Base-by-base conservation (phyloP, 768 basidiomycete species). In the Dioszegia crocea region DNA sequence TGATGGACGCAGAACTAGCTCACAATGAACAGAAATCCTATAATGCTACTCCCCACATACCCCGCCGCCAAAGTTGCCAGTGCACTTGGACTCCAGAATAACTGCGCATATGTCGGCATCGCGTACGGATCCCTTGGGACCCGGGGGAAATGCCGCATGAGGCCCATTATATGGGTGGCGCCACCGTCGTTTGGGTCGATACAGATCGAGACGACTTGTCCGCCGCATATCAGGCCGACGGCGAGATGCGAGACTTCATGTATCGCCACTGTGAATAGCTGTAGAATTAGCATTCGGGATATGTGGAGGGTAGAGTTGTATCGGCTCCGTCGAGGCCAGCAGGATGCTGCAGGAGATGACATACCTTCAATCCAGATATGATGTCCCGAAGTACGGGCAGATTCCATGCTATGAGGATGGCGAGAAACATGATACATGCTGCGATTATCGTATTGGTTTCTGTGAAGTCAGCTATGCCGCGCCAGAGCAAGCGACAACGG, bases 381-480 rank as follows among this genome's bases (percentile, higher is more conserved):
- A 69, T 29, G 49, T 76, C 75, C 46, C 75, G 30, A 29, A 76
- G 44, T 23, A 76, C 57, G 12, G 75, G 75, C 45, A 75, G 61
- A 60, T 75, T 73, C 75, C 75, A 76, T 10, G 70, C 66, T 36
- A 75, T 68, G 24, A 75, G 56, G 24, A 72, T 70, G 0, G 59
- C 69, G 46, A 75, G 39, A 50, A 75, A 70, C 65, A 73, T 72
- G 4, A 76, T 67, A 62, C 72, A 74, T 40, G 65, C 70, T 19
- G 70, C 71, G 49, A 76, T 73, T 49, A 76, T 63, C 12, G 75
- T 76, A 52, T 74, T 73, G 14, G 71, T 73, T 44, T 76, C 73
- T 76, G 52, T 9, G 27, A 41, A 8, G 23, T 53, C 49, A 64
- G 51, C 43, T 29, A 27, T n/a, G n/a, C n/a, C n/a, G n/a, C n/a